These are phyloP conservation scores for Juglanconis juglandina DNA, from an alignment of 2,329 filamentous ascomycete species.

Conservation along the genomic window DNA sequence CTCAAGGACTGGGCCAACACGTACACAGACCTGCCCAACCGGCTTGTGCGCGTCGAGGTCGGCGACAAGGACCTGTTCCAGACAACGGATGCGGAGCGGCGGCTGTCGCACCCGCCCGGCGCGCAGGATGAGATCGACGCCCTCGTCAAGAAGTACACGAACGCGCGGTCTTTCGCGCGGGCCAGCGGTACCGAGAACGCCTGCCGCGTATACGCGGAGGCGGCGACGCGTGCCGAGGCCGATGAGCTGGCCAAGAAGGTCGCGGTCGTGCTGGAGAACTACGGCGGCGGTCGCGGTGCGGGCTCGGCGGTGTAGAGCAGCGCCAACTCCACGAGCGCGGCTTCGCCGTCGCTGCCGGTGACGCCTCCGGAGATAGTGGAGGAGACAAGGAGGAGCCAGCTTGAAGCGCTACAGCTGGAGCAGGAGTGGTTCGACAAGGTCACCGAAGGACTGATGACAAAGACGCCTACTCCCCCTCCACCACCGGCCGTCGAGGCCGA, in stretches of 20 bases:
- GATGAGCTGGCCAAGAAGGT: constrained; percentile 88
- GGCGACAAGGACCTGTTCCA: constrained; percentile 83
- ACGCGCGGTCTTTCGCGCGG: constrained; percentile 84
- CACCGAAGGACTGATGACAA: background rate
- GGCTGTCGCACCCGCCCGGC: constrained; percentile 73
- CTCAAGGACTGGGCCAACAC: constrained; percentile 88
- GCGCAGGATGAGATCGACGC: constrained; percentile 84
- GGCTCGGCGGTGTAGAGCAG: constrained; percentile 16
- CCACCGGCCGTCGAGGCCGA: background rate
- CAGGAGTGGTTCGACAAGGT: background rate
- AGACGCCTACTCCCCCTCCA: background rate
- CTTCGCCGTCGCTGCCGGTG: background rate
- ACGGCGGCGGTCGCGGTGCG: constrained; percentile 34
- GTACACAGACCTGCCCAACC: constrained; percentile 91
- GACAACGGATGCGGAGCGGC: constrained; percentile 88
- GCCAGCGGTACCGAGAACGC: constrained; percentile 95
- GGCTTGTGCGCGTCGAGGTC: constrained; percentile 90
- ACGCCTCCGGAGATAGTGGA: background rate
- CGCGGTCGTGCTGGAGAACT: constrained; percentile 67
- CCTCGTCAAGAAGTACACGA: constrained; percentile 84
- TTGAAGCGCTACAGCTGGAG: background rate
- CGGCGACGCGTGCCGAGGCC: constrained; percentile 81
- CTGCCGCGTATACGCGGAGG: constrained; percentile 93
- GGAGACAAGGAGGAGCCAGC: background rate
- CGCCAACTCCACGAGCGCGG: background rate